A percentile compares a stretch with the other conserved stretches of the same genome.
Conservation (phyloP, 2,329 filamentous ascomycete genomes). For the Hymenoscyphus infarciens region DNA sequence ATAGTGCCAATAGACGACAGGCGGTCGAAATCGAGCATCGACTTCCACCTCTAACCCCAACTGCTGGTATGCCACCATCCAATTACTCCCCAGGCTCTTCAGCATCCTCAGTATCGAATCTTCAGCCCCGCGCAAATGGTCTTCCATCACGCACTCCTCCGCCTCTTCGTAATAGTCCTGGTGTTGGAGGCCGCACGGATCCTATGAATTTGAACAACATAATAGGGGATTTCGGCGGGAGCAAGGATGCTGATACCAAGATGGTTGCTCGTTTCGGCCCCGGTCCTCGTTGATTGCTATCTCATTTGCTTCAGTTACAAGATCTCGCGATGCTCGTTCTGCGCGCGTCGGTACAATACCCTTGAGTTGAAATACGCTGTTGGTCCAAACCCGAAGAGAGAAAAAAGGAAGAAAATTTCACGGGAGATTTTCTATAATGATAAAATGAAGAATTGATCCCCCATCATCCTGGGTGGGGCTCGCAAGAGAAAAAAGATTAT, state of each 20-base stretch:
- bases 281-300: background rate
- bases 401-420: background rate
- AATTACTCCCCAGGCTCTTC: constrained; percentile 35
- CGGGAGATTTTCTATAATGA: background rate
- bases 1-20: constrained; percentile 27
- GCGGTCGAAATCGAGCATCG: constrained; percentile 34
- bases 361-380: background rate
- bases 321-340: background rate
- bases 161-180: constrained; percentile 31
- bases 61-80: constrained; percentile 19
- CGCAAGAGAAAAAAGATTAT: background rate
- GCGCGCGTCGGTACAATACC: background rate
- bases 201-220: constrained; percentile 36
- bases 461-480: constrained; percentile 1
- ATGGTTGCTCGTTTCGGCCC: background rate
- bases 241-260: background rate
- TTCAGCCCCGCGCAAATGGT: constrained; percentile 27
- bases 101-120: constrained; percentile 30
- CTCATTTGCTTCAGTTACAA: background rate
- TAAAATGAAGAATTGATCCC: constrained; percentile 2
- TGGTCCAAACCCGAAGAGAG: background rate
- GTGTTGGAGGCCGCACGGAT: constrained; percentile 28
- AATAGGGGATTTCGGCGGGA: constrained; percentile 22
- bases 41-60: constrained; percentile 35
- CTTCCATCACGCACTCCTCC: constrained; percentile 32